phyloP scores from a whole-genome alignment of 768 basidiomycete genomes.

The Lactifluus piperatus region DNA sequence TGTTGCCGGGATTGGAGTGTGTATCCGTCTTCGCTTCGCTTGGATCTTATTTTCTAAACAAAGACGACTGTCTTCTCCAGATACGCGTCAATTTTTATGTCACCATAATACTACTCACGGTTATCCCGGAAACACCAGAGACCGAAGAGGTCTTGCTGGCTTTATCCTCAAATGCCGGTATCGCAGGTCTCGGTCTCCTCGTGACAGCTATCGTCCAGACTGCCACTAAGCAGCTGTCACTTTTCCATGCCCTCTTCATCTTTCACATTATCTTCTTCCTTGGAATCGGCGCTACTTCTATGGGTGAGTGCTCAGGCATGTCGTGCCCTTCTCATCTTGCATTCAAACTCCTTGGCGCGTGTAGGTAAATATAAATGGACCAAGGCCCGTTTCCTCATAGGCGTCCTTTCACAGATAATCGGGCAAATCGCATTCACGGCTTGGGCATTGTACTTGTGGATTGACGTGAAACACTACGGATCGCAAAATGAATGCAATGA shows the following conservation, averaged over 20 bases:
- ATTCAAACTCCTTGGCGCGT: neutral
- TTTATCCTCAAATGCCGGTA: neutral
- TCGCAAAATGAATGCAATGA: neutral
- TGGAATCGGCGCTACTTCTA: neutral
- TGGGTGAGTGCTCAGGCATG: neutral
- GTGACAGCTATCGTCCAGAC: constrained; percentile 9
- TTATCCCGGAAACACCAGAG: neutral
- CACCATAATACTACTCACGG: constrained; percentile 4
- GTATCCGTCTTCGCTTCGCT: neutral
- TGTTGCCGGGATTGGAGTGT: constrained; percentile 1
- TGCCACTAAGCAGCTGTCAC: neutral
- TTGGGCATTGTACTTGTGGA: constrained; percentile 13
- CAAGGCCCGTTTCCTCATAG: constrained; percentile 2
- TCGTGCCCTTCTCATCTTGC: neutral
- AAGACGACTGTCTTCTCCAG: neutral
- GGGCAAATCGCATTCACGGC: neutral
- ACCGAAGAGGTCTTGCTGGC: constrained; percentile 1
- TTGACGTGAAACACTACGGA: neutral
- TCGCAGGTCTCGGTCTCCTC: constrained; percentile 13
- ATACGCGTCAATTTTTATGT: constrained; percentile 14
- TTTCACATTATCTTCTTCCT: constrained; percentile 15
- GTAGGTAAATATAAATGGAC: constrained; percentile 14
- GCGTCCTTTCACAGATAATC: neutral
- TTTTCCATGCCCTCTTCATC: constrained; percentile 11
- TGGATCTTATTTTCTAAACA: neutral